Base-by-base conservation (phyloP, 768 basidiomycete genomes). In the Xerocomellus intermedius region DNA sequence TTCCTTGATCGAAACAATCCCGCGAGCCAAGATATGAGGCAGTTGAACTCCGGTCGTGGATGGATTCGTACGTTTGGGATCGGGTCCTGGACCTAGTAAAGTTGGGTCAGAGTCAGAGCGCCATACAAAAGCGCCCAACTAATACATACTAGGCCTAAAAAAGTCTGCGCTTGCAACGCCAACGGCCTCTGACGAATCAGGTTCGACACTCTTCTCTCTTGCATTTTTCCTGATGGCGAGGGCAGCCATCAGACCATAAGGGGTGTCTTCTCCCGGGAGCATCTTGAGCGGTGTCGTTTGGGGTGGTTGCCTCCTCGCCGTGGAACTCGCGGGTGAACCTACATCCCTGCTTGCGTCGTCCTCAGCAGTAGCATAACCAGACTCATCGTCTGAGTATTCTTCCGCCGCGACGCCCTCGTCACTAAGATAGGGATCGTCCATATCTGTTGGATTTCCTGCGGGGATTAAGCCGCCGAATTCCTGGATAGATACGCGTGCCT, bases 181-280 rank as follows among this genome's bases (percentile, higher is more conserved):
- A 16, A 87, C 72, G 13, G 78, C 78, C 30, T 78, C 75, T 16
- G 80, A 77, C 13, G 76, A 77, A 41, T 75, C 70, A 7, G 69
- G 67, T 38, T 77, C 79, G 30, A 74, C 76, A n/a, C 71, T 73
- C 69, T 55, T 77, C 67, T 52, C 72, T 70, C 62, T 77, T 71
- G 49, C 65, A 64, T 6, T 67, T 62, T 74, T 77, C 66, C 76
- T 79, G 60, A 88, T 69, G 47, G 77, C 76, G 57, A 91, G 71
- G 8, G 78, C 75, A n/a, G 85, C 86, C 70, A 92, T 86, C 55
- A 92, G 67, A n/a, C 90, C 89, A 64, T 85, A 86, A 8, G 89
- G 89, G 22, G 80, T 76, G 0, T 84, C 85, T 53, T 78, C 81
- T 39, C 73, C 79, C 2, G 87, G 87, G 17, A 89, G 69, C 52